phyloP scores from a whole-genome alignment of 2,329 filamentous ascomycete genomes.

The Xylaria sp. region DNA sequence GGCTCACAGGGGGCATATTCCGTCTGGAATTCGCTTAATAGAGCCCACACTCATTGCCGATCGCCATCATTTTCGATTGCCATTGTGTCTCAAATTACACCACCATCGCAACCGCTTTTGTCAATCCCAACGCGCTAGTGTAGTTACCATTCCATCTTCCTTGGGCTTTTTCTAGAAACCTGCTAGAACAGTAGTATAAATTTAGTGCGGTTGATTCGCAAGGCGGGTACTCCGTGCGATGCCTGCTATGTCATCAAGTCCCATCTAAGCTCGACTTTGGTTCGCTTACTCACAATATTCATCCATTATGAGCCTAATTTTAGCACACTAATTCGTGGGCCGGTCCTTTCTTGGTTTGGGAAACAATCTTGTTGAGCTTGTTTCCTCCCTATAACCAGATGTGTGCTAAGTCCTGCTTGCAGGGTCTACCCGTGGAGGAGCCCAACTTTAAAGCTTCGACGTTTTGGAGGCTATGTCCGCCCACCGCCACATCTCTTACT shows the following conservation, averaged over 20 bases:
- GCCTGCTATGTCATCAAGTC: background rate
- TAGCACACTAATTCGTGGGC: slow-evolving; percentile 7
- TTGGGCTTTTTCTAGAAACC: background rate
- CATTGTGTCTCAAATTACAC: background rate
- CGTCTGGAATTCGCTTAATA: slow-evolving; percentile 17
- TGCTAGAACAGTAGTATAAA: slow-evolving; percentile 1
- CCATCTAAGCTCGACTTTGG: background rate
- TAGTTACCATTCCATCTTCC: background rate
- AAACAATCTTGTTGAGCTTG: slow-evolving; percentile 2
- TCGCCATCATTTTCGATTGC: slow-evolving; percentile 24
- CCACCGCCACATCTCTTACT: slow-evolving; percentile 4
- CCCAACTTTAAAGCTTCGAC: background rate
- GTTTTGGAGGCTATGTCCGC: background rate
- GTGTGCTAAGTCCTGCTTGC: background rate
- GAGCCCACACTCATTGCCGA: slow-evolving; percentile 26
- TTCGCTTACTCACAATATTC: slow-evolving; percentile 26
- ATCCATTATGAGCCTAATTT: slow-evolving; percentile 25
- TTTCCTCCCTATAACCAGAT: background rate
- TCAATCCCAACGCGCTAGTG: background rate
- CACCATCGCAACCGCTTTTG: background rate
- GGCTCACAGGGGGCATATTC: slow-evolving; percentile 3
- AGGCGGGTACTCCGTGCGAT: slow-evolving; percentile 3
- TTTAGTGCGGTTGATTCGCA: background rate
- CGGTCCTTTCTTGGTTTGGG: background rate
- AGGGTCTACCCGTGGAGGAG: background rate